phyloP scores from a whole-genome alignment of 176 grass and related monocot genomes.

The Thalia dealbata region DNA sequence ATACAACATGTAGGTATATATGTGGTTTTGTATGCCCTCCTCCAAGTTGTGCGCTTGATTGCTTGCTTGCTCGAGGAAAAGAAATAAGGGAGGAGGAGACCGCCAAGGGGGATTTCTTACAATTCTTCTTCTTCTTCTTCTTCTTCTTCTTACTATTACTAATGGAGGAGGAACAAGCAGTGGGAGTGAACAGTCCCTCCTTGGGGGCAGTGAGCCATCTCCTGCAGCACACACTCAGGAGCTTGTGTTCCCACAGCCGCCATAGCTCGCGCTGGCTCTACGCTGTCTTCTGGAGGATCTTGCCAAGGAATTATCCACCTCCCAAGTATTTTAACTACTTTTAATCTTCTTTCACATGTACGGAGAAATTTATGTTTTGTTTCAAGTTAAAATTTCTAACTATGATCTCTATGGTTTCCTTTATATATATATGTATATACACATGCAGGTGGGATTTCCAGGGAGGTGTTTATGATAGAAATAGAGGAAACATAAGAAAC shows the following conservation, averaged over 20 bases:
- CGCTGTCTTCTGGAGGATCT: slow-evolving; percentile 24
- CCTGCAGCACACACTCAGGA: slow-evolving; percentile 19
- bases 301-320: slow-evolving; percentile 17
- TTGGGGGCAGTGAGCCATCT: slow-evolving; percentile 5
- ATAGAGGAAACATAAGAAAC: slow-evolving; percentile 93
- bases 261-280: slow-evolving; percentile 16
- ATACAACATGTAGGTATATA: no score
- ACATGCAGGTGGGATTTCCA: slow-evolving; percentile 86
- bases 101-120: no score
- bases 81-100: no score
- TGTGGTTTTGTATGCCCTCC: neutral
- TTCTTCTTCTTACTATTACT: neutral
- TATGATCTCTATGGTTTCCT: no score
- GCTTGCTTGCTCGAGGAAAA: no score
- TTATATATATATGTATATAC: neutral
- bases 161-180: slow-evolving; percentile 7
- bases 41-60: no score
- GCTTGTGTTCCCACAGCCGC: slow-evolving; percentile 3
- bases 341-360: no score
- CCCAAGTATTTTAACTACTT: slow-evolving; percentile 9
- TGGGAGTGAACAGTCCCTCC: neutral
- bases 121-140: neutral
- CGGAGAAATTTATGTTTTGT: no score
- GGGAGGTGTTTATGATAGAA: slow-evolving; percentile 70
- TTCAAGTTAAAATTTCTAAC: no score